Evolutionary conservation across 768 basidiomycete genomes (phyloP).

Genomic region (Leccinellum luteum): DNA sequence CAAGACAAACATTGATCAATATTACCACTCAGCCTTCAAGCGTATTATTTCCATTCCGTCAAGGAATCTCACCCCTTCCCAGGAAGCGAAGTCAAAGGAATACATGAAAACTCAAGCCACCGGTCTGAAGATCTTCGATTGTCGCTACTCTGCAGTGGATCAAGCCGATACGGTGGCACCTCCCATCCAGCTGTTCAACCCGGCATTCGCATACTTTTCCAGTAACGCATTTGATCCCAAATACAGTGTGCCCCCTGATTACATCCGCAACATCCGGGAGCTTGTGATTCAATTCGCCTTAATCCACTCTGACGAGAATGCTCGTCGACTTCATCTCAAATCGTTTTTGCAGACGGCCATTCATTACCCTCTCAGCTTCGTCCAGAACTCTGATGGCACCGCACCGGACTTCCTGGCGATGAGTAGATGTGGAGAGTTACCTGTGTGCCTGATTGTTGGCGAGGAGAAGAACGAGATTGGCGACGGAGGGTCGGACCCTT

Average conservation of each 20-base stretch:
- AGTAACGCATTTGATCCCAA: conserved; percentile 15
- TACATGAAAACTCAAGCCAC: conserved; percentile 4
- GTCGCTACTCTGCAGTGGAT: not conserved
- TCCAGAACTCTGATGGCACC: no score
- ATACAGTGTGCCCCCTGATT: conserved; percentile 6
- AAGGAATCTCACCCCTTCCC: conserved; percentile 4
- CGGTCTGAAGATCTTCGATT: conserved; percentile 6
- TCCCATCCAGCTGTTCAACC: conserved; percentile 18
- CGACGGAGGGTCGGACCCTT: conserved; percentile 28
- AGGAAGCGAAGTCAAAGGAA: conserved; percentile 5
- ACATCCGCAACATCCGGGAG: not conserved
- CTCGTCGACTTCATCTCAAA: not conserved
- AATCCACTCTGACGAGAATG: conserved; percentile 9
- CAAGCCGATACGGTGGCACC: conserved; percentile 8
- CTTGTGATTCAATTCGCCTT: conserved; percentile 15
- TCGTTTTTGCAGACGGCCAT: conserved; percentile 2
- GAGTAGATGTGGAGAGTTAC: not conserved
- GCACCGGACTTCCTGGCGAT: not conserved
- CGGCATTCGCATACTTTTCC: conserved; percentile 28
- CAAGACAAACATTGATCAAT: not conserved
- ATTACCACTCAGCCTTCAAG: not conserved
- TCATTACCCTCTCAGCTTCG: not conserved
- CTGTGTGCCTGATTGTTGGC: conserved; percentile 8
- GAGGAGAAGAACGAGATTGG: conserved; percentile 20
- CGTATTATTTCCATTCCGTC: not conserved